These are phyloP conservation scores for Lepidopterella palustris DNA, from an alignment of 495 filamentous ascomycete genomes.

Conservation along the genomic window DNA sequence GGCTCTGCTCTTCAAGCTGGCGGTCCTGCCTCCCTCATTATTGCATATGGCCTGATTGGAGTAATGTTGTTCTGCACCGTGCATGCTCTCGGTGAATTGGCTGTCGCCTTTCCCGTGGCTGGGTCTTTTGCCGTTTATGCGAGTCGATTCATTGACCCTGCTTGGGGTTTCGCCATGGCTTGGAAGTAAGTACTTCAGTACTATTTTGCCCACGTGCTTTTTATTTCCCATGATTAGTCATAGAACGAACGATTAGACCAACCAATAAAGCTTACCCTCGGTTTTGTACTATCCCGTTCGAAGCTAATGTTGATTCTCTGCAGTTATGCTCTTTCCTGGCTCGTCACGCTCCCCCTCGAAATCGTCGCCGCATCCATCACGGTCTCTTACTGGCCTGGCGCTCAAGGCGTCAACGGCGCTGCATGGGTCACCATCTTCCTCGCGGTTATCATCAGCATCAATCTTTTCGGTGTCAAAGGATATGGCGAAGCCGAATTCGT, in stretches of 20 bases:
- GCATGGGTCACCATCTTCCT: conserved; percentile 64
- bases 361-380: conserved; percentile 92
- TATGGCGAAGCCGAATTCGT: conserved; percentile 42
- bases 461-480: conserved; percentile 39
- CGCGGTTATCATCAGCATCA: conserved; percentile 33
- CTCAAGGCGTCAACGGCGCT: conserved; percentile 51
- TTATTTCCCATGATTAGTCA: too few species aligned
- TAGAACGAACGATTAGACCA: too few species aligned
- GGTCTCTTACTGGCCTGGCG: conserved; percentile 70
- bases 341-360: conserved; percentile 80
- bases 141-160: conserved; percentile 85
- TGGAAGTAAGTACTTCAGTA: conserved; percentile 61
- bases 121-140: conserved; percentile 92
- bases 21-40: conserved; percentile 80
- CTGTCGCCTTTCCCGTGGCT: conserved; percentile 83
- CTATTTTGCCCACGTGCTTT: too few species aligned
- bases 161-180: conserved; percentile 98
- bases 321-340: conserved; percentile 89
- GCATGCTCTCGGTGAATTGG: conserved; percentile 87
- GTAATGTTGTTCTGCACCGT: conserved; percentile 88
- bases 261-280: too few species aligned
- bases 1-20: conserved; percentile 70
- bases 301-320: background rate
- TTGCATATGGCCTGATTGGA: conserved; percentile 78
- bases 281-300: too few species aligned